phyloP scores from a whole-genome alignment of 2,329 filamentous ascomycete genomes.

The Alternaria sp. region DNA sequence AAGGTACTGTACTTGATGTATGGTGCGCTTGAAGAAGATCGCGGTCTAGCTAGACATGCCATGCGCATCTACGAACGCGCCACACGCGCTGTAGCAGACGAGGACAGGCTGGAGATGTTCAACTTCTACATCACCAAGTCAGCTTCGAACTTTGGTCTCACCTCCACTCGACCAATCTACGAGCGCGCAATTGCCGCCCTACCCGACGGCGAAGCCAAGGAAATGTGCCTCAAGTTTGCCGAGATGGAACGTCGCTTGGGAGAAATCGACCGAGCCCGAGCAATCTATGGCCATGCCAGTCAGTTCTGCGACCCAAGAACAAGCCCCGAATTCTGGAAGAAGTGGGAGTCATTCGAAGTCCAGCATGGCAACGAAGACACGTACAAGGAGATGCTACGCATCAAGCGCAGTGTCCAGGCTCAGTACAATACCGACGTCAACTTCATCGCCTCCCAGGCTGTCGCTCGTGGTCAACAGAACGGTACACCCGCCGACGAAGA shows the following conservation, averaged over 20 bases:
- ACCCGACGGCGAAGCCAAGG: slow-evolving; percentile 88
- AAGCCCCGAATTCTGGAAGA: slow-evolving; percentile 88
- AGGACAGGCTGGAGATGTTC: slow-evolving; percentile 96
- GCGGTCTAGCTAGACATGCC: slow-evolving; percentile 90
- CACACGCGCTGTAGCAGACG: slow-evolving; percentile 91
- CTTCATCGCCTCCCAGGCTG: slow-evolving; percentile 94
- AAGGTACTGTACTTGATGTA: slow-evolving; percentile 99
- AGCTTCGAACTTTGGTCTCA: slow-evolving; percentile 94
- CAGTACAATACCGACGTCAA: slow-evolving; percentile 99
- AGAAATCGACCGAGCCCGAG: slow-evolving; percentile 91
- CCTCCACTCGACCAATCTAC: slow-evolving; percentile 93
- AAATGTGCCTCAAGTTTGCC: slow-evolving; percentile 99
- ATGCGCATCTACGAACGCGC: slow-evolving; percentile 99
- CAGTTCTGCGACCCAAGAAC: slow-evolving; percentile 97
- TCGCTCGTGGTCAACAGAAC: slow-evolving; percentile 77
- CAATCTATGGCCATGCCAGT: slow-evolving; percentile 94
- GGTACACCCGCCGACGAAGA: slow-evolving; percentile 52
- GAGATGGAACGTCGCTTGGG: slow-evolving; percentile 93
- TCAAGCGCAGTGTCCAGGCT: slow-evolving; percentile 96
- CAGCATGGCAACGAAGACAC: slow-evolving; percentile 99
- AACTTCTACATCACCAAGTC: slow-evolving; percentile 99
- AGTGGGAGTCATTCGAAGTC: slow-evolving; percentile 97
- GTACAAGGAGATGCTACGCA: slow-evolving; percentile 97
- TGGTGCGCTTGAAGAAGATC: slow-evolving; percentile 93
- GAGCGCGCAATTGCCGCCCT: slow-evolving; percentile 94